Base-by-base conservation (phyloP, 805 yeast genomes). In the Myxozyma neotropica region DNA sequence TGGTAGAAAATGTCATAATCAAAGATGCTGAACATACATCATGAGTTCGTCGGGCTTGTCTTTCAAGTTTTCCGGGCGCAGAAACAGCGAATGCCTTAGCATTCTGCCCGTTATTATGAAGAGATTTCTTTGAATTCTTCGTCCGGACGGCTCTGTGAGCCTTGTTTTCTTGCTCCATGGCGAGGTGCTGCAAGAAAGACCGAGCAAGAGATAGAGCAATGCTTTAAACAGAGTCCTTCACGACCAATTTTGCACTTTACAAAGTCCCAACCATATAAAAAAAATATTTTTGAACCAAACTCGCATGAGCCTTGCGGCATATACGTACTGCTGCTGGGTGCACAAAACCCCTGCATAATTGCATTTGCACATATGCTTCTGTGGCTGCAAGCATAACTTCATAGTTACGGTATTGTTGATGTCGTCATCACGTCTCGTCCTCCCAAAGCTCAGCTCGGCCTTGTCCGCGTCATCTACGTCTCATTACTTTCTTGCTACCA, bases 61-160 rank as follows among this genome's bases (percentile, higher is more conserved):
- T 81, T 67, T 89, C 91, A 73, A 92, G 79, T 73, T 89, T 91
- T 17, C 94, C 86, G 0, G 98, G 98, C 26, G 87, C 87, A 27
- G 88, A 74, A 24, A 88, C 90, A 1, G 91, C 89, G 74, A 87
- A 88, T 10, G 95, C 95, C 74, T 86, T 87, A 0, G 86, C 87
- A 78, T 84, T 84, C 61, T 80, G 81, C 38, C 96, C 96, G 70
- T 87, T 88, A 36, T 88, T 82, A 66, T 87, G 93, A 61, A 88
- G 71, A 45, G 75, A 67, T 55, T 45, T 54, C 43, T 63, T 61
- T 45, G 50, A 19, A 35, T 49, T 57, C 49, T 63, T 63, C 27
- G 54, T 57, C 31, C 57, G 47, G 13, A 55, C 59, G 13, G 85
- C 86, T 66, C 97, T 80, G 71, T 93, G 98, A 57, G 91, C 80